Conservation (phyloP, 768 basidiomycete species). For the Coprinopsis marcescibilis region DNA sequence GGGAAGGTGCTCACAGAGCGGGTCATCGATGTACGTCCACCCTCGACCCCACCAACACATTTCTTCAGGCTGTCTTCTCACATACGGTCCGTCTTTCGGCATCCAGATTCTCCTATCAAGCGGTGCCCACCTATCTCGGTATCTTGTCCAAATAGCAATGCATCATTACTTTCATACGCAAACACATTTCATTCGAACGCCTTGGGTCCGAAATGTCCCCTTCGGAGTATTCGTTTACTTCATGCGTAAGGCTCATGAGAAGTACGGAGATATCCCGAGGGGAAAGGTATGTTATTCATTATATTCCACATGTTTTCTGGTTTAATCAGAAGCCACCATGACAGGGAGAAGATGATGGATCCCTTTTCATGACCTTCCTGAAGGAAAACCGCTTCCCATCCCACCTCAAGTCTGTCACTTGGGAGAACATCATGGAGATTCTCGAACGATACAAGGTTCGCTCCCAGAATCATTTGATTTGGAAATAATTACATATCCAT, state of each 20-base stretch:
- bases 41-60: slow-evolving; percentile 12
- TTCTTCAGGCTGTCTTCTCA: slow-evolving; percentile 16
- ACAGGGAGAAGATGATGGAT: slow-evolving; percentile 70
- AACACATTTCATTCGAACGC: slow-evolving; percentile 67
- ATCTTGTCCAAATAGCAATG: slow-evolving; percentile 70
- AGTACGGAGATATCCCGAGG: slow-evolving; percentile 61
- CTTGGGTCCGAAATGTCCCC: slow-evolving; percentile 65
- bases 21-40: slow-evolving; percentile 62
- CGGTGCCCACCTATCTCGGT: slow-evolving; percentile 74
- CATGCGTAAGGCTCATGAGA: slow-evolving; percentile 48
- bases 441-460: slow-evolving; percentile 66
- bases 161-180: slow-evolving; percentile 75
- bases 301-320: slow-evolving; percentile 3
- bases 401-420: slow-evolving; percentile 51
- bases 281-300: slow-evolving; percentile 38
- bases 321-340: slow-evolving; percentile 7
- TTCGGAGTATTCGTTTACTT: slow-evolving; percentile 60
- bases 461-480: slow-evolving; percentile 13
- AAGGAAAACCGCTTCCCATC: slow-evolving; percentile 64
- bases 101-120: slow-evolving; percentile 65
- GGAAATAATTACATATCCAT: slow-evolving; percentile 14
- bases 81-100: slow-evolving; percentile 11
- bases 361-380: slow-evolving; percentile 56
- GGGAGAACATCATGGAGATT: slow-evolving; percentile 61
- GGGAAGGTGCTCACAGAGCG: slow-evolving; percentile 58